Evolutionary conservation across 2,329 filamentous ascomycete species (phyloP), one percentile per base, ranked within the genome.

Genomic region (Sphaerulina populicola): DNA sequence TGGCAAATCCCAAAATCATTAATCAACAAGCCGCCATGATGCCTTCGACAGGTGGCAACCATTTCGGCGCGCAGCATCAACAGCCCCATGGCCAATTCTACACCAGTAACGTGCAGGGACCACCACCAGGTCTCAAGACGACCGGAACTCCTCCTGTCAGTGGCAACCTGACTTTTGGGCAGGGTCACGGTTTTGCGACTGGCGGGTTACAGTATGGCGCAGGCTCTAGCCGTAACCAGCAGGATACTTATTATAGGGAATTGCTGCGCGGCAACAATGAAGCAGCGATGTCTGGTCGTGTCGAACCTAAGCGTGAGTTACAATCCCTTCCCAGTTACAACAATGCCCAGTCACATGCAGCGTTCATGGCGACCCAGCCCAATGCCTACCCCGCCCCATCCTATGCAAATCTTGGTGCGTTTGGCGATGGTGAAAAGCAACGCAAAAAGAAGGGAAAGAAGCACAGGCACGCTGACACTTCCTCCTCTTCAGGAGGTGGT

Each of bases 381-480:
- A 60, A 53, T 54, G 56, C 57, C 33, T 60, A 58, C 43, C 48
- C 56, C 33, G 53, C 44, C 52, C 53, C 57, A 48, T 50, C 60
- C 45, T 61, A 61, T 55, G 50, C 60, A 44, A 51, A 55, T 31
- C 56, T 61, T 39, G 45, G 52, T 53, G 57, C 59, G 47, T 64
- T 60, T 43, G 59, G 60, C 44, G 62, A 61, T 49, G 59, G 57
- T 43, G 60, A 65, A 47, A 65, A 95, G 84, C 89, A 62, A 53
- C 58, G 59, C 31, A 95, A 94, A 85, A 96, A 95, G 83, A 95
- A 95, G 88, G 89, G 89, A 79, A 96, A 95, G 83, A 96, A 96
- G 88, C 91, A 96, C 81, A 94, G 90, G 84, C 90, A 96, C 85
- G 91, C 89, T 93, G 95, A 96, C 88, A 96, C 91, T 91, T 95